phyloP scores from a whole-genome alignment of 139 green algal genomes.

The Axilococcus clingmanii region DNA sequence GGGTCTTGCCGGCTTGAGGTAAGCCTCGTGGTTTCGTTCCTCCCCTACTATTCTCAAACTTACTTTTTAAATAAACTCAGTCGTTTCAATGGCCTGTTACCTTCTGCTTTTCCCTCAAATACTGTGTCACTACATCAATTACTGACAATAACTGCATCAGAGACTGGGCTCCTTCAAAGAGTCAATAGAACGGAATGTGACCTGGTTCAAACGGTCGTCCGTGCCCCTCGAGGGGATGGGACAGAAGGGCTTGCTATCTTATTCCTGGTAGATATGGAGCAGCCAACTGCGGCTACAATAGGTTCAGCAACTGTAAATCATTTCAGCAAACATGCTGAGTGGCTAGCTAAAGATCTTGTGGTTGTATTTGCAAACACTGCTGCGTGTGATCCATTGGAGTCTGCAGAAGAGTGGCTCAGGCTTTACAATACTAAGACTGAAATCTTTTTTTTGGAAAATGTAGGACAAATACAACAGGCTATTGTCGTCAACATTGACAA shows the following conservation, averaged over 20 bases:
- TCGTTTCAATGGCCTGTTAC: too few relatives aligned
- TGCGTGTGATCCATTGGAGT: slow-evolving; percentile 8
- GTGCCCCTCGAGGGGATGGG: not conserved
- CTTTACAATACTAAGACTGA: too few relatives aligned
- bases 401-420: not conserved
- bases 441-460: too few relatives aligned
- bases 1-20: not conserved
- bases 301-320: slow-evolving; percentile 1
- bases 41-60: too few relatives aligned
- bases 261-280: not conserved
- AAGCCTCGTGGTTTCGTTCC: too few relatives aligned
- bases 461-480: slow-evolving; percentile 41
- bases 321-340: slow-evolving; percentile 1
- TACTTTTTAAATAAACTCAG: too few relatives aligned
- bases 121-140: not conserved
- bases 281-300: not conserved
- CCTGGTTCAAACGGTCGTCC: not conserved
- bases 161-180: too few relatives aligned
- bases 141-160: too few relatives aligned
- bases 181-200: not conserved
- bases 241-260: too few relatives aligned
- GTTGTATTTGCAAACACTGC: slow-evolving; percentile 15
- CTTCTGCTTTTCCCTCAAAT: not conserved
- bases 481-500: slow-evolving; percentile 47
- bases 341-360: slow-evolving; percentile 23